A percentile compares a stretch with the other conserved stretches of the same genome.
Conservation (phyloP, 495 filamentous ascomycete species). For the Aspergillus sclerotioniger region DNA sequence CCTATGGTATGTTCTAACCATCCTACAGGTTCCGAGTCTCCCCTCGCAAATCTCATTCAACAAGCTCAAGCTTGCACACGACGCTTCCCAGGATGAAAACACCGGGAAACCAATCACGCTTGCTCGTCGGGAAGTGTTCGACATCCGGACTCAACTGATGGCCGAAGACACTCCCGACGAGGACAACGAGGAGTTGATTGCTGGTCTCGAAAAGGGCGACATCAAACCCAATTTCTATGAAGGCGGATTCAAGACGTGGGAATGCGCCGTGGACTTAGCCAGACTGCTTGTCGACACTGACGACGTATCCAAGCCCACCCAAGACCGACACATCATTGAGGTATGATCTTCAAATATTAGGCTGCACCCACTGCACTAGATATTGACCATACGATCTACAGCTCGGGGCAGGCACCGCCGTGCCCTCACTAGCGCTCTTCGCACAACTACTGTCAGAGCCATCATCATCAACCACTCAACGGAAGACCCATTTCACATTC, state of each 20-base stretch:
- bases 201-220: slow-evolving; percentile 74
- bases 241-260: slow-evolving; percentile 99
- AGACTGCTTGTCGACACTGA: slow-evolving; percentile 45
- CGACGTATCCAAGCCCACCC: slow-evolving; percentile 24
- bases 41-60: slow-evolving; percentile 79
- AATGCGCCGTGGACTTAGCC: slow-evolving; percentile 87
- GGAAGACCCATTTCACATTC: slow-evolving; percentile 61
- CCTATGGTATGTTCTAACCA: slow-evolving; percentile 44
- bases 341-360: slow-evolving; percentile 40
- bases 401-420: slow-evolving; percentile 88
- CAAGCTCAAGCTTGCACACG: slow-evolving; percentile 57
- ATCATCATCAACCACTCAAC: slow-evolving; percentile 17
- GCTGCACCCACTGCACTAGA: not conserved
- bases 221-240: slow-evolving; percentile 91
- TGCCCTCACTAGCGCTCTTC: slow-evolving; percentile 78
- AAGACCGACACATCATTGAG: slow-evolving; percentile 66
- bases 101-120: slow-evolving; percentile 41
- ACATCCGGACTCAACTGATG: slow-evolving; percentile 92
- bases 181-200: slow-evolving; percentile 42
- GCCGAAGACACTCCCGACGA: slow-evolving; percentile 65
- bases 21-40: slow-evolving; percentile 58
- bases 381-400: slow-evolving; percentile 28
- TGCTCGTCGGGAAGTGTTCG: slow-evolving; percentile 86
- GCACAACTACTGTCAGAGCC: slow-evolving; percentile 54
- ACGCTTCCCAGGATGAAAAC: slow-evolving; percentile 42